Conservation (phyloP, 192 early-diverging fungal genomes). For the Chytriomyces hyalinus region DNA sequence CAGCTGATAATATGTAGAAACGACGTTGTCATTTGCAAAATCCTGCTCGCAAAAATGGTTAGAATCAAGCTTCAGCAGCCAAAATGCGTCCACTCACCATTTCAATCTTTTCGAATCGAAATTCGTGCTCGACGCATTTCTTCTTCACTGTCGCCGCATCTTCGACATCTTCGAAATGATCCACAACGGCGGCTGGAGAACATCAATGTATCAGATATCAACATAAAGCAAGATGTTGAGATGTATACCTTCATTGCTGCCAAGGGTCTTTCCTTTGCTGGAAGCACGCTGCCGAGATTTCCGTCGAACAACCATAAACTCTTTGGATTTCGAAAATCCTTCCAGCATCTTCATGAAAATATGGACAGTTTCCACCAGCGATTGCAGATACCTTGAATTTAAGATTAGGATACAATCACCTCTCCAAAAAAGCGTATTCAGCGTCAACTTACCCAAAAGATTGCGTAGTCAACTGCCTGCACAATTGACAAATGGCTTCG, state of each 20-base stretch:
- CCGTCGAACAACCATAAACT: conserved; percentile 49
- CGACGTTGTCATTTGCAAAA: conserved; percentile 59
- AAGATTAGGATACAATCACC: background rate
- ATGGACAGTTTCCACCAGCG: conserved; percentile 61
- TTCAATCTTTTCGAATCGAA: conserved; percentile 58
- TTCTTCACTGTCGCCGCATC: conserved; percentile 41
- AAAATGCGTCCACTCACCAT: conserved; percentile 34
- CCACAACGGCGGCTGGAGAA: background rate
- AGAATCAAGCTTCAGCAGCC: background rate
- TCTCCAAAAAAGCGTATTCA: background rate
- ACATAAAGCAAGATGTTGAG: background rate
- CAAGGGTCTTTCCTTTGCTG: conserved; percentile 1
- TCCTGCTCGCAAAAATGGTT: conserved; percentile 41
- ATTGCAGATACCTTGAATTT: conserved; percentile 59
- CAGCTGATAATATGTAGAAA: conserved; percentile 60
- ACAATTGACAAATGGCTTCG: conserved; percentile 63
- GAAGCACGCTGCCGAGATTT: conserved; percentile 10
- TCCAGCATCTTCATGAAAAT: conserved; percentile 69
- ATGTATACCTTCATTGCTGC: background rate
- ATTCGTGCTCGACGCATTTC: conserved; percentile 52
- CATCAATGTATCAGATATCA: too few species aligned
- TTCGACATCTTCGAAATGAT: conserved; percentile 6
- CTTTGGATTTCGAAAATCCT: conserved; percentile 58
- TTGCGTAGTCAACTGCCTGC: conserved; percentile 50
- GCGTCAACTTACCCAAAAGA: conserved; percentile 2